Percentiles rank a stretch among this genome's conserved stretches.
phyloP scores from a whole-genome alignment of 148 eudicot species.

The Fagopyrum esculentum region DNA sequence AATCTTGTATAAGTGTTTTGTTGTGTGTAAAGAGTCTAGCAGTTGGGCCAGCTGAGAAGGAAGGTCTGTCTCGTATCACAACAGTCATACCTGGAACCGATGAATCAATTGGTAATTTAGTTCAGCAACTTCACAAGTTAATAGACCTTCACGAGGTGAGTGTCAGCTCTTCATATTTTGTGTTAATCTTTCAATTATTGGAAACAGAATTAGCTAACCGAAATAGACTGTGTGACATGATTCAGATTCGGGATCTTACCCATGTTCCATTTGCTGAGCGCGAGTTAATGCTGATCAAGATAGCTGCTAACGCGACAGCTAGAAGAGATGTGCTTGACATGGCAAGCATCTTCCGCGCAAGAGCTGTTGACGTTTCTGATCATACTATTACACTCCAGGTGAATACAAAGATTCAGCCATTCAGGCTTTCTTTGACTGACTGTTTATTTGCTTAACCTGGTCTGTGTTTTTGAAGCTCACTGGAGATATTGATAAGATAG shows the following conservation, averaged over 20 bases:
- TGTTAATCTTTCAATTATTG: background rate
- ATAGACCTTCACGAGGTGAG: conserved; percentile 5
- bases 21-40: conserved; percentile 12
- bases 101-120: background rate
- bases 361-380: conserved; percentile 94
- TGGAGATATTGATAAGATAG: conserved; percentile 80
- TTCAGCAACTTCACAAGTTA: background rate
- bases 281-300: conserved; percentile 86
- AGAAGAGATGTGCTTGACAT: conserved; percentile 90
- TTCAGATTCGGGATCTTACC: conserved; percentile 65
- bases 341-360: conserved; percentile 88
- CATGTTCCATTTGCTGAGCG: conserved; percentile 88
- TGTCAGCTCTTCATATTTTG: background rate
- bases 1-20: background rate
- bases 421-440: no score
- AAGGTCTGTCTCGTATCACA: background rate
- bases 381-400: conserved; percentile 92
- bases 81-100: background rate
- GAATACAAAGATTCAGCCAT: background rate
- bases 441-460: background rate
- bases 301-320: conserved; percentile 75
- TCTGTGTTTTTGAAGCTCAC: conserved; percentile 41
- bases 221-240: background rate
- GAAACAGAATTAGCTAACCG: background rate
- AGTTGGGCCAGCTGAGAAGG: conserved; percentile 3